phyloP scores from a whole-genome alignment of 2,329 filamentous ascomycete species.

The Westerdykella sp. region DNA sequence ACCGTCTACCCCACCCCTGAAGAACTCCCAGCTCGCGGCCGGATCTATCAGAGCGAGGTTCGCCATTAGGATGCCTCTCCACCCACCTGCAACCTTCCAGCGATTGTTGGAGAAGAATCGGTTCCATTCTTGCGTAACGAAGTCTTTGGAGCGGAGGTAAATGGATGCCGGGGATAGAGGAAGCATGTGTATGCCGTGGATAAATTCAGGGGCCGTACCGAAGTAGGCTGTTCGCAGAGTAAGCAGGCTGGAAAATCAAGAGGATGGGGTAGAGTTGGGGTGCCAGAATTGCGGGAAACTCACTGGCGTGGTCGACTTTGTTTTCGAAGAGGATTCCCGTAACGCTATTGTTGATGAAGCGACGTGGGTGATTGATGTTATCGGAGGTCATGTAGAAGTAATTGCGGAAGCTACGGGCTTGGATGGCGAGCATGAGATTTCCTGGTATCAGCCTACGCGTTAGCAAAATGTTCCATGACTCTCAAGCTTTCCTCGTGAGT shows the following conservation, averaged over 20 bases:
- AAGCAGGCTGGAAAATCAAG: background rate
- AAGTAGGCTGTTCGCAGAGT: constrained; percentile 58
- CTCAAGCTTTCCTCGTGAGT: too few relatives aligned
- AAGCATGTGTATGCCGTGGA: constrained; percentile 78
- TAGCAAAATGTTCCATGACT: too few relatives aligned
- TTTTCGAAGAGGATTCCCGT: constrained; percentile 78
- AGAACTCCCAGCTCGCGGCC: constrained; percentile 64
- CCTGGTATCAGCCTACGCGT: constrained; percentile 37
- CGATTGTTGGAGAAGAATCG: constrained; percentile 66
- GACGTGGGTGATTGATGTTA: constrained; percentile 65
- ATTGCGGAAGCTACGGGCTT: constrained; percentile 63
- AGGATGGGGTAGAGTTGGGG: constrained; percentile 42
- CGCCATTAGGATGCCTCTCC: constrained; percentile 78
- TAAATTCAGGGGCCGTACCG: constrained; percentile 56
- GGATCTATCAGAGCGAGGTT: constrained; percentile 77
- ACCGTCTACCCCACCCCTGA: constrained; percentile 57
- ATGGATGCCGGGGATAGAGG: constrained; percentile 64
- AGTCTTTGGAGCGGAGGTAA: constrained; percentile 59
- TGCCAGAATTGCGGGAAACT: constrained; percentile 63
- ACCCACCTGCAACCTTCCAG: constrained; percentile 62
- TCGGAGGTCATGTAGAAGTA: constrained; percentile 75
- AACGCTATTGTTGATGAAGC: constrained; percentile 76
- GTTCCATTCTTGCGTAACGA: constrained; percentile 63
- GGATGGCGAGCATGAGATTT: constrained; percentile 76
- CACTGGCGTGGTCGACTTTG: constrained; percentile 88